Evolutionary conservation across 2,329 filamentous ascomycete genomes (phyloP).

Genomic region (Alternaria metachromatica): DNA sequence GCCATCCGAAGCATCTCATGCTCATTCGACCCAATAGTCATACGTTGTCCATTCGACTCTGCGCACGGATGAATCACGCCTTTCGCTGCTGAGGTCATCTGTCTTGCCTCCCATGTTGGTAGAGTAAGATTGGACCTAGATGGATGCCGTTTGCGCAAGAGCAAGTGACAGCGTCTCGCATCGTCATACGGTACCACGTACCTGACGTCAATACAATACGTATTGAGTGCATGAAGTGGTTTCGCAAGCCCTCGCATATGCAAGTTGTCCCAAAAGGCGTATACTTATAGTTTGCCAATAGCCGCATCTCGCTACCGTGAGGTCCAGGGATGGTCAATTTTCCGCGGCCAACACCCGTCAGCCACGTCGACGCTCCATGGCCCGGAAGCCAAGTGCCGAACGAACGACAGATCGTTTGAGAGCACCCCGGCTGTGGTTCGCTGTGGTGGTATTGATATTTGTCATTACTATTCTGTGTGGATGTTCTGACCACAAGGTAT

Average conservation of each 20-base stretch:
- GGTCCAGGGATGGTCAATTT: background rate
- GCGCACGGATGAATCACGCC: background rate
- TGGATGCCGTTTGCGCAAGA: background rate
- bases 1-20: background rate
- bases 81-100: background rate
- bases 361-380: slow-evolving; percentile 6
- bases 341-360: slow-evolving; percentile 1
- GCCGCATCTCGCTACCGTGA: background rate
- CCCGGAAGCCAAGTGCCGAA: background rate
- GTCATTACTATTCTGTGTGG: slow-evolving; percentile 10
- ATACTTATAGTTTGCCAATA: background rate
- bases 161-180: background rate
- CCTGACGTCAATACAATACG: background rate
- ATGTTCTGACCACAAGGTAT: slow-evolving; percentile 6
- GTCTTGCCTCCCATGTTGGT: background rate
- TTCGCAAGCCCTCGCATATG: background rate
- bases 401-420: background rate
- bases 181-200: background rate
- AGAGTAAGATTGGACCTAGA: background rate
- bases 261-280: background rate
- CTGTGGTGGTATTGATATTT: background rate
- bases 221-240: background rate
- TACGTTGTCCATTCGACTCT: background rate
- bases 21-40: background rate
- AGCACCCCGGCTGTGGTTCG: background rate